These are phyloP conservation scores for Amanita brunnescens DNA, from an alignment of 768 basidiomycete genomes.

Conservation along the genomic window DNA sequence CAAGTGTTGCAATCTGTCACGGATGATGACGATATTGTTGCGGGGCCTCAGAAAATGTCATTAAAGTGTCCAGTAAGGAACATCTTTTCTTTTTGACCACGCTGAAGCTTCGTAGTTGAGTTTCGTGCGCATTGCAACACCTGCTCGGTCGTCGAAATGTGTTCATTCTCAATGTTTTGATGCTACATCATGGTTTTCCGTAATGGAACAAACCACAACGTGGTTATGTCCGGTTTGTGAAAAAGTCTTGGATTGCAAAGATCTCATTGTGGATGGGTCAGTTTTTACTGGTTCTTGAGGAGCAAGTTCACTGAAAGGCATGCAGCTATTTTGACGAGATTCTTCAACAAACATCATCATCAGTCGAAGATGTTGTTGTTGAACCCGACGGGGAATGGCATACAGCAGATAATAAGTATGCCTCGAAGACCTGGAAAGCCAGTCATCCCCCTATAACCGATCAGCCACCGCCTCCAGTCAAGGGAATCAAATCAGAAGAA, in stretches of 20 bases:
- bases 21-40: conserved; percentile 88
- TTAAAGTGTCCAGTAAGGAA: conserved; percentile 84
- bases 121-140: conserved; percentile 75
- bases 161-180: conserved; percentile 95
- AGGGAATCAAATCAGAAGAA: conserved; percentile 20
- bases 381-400: conserved; percentile 98
- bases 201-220: conserved; percentile 95
- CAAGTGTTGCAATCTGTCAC: conserved; percentile 50
- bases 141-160: conserved; percentile 82
- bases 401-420: conserved; percentile 79
- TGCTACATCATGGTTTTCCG: conserved; percentile 84
- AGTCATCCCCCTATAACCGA: conserved; percentile 31
- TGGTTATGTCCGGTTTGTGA: conserved; percentile 96
- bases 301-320: conserved; percentile 4
- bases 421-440: conserved; percentile 62
- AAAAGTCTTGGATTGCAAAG: conserved; percentile 62
- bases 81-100: not conserved
- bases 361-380: conserved; percentile 85
- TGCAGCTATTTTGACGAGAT: conserved; percentile 86
- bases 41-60: conserved; percentile 84
- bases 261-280: conserved; percentile 89
- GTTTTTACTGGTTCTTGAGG: conserved; percentile 15
- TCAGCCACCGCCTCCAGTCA: conserved; percentile 23
- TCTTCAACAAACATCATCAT: conserved; percentile 64
- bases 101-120: conserved; percentile 49